Percentiles rank a stretch among this genome's conserved stretches.
Evolutionary conservation across 345 rosid genomes (phyloP).

Genomic region (Camelina hispida): DNA sequence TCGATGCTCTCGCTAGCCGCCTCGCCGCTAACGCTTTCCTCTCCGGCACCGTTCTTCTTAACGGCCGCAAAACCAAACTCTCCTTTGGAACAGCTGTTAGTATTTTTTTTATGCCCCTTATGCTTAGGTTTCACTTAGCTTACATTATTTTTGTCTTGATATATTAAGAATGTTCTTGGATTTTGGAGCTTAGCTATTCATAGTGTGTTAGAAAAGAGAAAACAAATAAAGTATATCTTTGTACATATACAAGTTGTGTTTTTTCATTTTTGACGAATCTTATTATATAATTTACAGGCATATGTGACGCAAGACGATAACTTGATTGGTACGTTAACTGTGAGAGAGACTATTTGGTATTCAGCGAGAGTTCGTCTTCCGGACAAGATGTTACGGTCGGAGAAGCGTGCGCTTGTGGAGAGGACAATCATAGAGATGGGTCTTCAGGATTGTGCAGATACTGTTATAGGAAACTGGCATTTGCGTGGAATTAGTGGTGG

Average conservation of each 20-base stretch:
- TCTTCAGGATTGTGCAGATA: slow-evolving; percentile 92
- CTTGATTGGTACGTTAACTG: slow-evolving; percentile 91
- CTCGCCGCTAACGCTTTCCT: slow-evolving; percentile 92
- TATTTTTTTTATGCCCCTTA: slow-evolving; percentile 16
- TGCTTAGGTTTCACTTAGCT: slow-evolving; percentile 28
- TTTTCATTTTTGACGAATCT: not conserved
- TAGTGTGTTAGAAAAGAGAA: not conserved
- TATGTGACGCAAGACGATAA: slow-evolving; percentile 98
- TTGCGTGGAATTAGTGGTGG: slow-evolving; percentile 93
- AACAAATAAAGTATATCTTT: not conserved
- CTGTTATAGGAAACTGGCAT: slow-evolving; percentile 97
- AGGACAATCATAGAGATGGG: slow-evolving; percentile 94
- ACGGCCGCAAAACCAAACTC: slow-evolving; percentile 92
- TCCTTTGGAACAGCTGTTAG: slow-evolving; percentile 95
- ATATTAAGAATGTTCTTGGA: slow-evolving; percentile 34
- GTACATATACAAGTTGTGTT: not conserved
- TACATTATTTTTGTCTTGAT: slow-evolving; percentile 27
- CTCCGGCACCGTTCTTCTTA: slow-evolving; percentile 83
- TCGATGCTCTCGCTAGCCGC: slow-evolving; percentile 86
- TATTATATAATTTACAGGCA: slow-evolving; percentile 53
- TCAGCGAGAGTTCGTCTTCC: slow-evolving; percentile 93
- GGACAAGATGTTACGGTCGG: slow-evolving; percentile 80
- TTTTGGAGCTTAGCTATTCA: slow-evolving; percentile 42
- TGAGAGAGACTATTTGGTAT: slow-evolving; percentile 86
- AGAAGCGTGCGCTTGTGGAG: slow-evolving; percentile 81